phyloP scores from a whole-genome alignment of 495 filamentous ascomycete genomes.

The Penicillium lividum region DNA sequence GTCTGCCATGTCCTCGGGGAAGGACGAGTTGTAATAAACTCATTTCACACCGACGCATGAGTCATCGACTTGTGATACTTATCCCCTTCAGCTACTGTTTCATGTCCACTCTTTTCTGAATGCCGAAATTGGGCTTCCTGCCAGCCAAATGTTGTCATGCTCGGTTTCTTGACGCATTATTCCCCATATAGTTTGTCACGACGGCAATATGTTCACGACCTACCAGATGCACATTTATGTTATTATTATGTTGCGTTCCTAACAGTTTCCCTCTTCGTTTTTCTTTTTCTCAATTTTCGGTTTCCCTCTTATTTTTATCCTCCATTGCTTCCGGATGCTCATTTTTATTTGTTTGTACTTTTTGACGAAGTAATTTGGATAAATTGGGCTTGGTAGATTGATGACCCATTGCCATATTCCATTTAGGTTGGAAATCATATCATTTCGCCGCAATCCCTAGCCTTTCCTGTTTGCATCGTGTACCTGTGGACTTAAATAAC shows the following conservation, averaged over 20 bases:
- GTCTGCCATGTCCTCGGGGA: conserved; percentile 29
- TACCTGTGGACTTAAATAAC: not conserved
- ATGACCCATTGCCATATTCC: not conserved
- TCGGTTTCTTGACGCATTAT: conserved; percentile 32
- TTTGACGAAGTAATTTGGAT: not conserved
- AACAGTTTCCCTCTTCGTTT: not conserved
- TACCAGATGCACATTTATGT: conserved; percentile 18
- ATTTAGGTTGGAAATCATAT: not conserved
- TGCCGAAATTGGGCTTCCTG: conserved; percentile 11
- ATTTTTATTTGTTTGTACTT: not conserved
- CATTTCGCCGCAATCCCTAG: not conserved
- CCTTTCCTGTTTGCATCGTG: not conserved
- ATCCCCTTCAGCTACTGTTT: conserved; percentile 11
- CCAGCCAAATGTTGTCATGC: conserved; percentile 16
- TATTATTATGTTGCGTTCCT: conserved; percentile 7
- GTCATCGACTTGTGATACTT: conserved; percentile 19
- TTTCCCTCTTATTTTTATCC: conserved; percentile 6
- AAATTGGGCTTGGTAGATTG: not conserved
- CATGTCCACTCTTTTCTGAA: conserved; percentile 8
- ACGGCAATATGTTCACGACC: conserved; percentile 31
- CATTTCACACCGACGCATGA: not conserved
- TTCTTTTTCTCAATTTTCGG: conserved; percentile 6
- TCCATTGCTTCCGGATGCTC: conserved; percentile 4
- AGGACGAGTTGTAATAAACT: conserved; percentile 58
- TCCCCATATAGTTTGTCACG: conserved; percentile 46